Percentiles rank a stretch among this genome's conserved stretches.
Evolutionary conservation across 208 protist genomes (phyloP).

Genomic region (Trichomonas tenax): DNA sequence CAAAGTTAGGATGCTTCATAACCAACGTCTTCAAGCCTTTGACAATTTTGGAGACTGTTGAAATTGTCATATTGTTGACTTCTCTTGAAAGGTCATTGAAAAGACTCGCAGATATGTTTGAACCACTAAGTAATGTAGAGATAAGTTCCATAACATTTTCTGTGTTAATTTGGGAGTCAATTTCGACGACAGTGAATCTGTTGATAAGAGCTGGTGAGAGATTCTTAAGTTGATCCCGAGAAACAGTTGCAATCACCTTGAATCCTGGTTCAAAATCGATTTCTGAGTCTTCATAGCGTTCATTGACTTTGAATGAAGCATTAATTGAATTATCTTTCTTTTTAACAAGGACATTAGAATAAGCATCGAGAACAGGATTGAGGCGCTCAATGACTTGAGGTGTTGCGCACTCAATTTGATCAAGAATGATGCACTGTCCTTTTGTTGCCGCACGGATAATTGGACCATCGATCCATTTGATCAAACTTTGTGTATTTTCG

Average conservation of each 20-base stretch:
- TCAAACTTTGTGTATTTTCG: not conserved
- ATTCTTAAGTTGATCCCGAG: not conserved
- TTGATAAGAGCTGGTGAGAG: not conserved
- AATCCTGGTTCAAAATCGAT: not conserved
- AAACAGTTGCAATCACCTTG: not conserved
- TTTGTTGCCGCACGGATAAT: not conserved
- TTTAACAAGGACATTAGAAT: not conserved
- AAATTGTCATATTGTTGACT: too few species aligned
- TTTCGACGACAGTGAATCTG: not conserved
- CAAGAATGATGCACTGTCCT: not conserved
- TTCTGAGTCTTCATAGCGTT: not conserved
- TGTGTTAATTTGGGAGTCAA: not conserved
- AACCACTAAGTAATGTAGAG: too few species aligned
- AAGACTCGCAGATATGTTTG: too few species aligned
- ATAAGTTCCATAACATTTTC: too few species aligned
- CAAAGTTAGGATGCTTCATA: too few species aligned
- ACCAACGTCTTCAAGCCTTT: too few species aligned
- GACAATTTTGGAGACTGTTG: too few species aligned
- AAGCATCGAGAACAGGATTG: not conserved
- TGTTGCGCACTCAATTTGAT: not conserved
- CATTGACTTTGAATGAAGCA: not conserved
- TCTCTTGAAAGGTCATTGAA: too few species aligned
- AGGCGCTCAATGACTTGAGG: not conserved
- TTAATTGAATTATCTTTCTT: not conserved
- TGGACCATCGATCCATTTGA: not conserved